Percentiles rank a stretch among this genome's conserved stretches.
Conservation (phyloP, 495 filamentous ascomycete species). For the Penicillium chermesinum region DNA sequence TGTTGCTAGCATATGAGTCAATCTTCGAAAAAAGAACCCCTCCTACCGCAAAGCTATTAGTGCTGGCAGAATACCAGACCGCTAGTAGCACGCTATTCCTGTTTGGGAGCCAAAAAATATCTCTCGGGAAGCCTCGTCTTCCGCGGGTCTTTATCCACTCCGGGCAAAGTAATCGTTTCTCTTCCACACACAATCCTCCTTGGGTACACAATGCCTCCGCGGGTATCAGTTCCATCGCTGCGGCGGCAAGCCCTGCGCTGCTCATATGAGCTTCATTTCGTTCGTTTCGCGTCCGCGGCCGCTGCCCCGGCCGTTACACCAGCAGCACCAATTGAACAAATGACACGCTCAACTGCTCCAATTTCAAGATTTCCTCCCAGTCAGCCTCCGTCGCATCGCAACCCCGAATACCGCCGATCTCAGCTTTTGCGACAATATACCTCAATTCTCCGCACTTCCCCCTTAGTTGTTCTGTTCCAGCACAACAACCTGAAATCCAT, state of each 20-base stretch:
- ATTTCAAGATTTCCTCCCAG: constrained; percentile 57
- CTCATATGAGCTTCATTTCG: constrained; percentile 31
- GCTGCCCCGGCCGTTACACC: constrained; percentile 46
- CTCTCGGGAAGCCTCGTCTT: constrained; percentile 13
- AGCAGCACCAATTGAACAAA: constrained; percentile 45
- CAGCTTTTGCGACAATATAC: constrained; percentile 92
- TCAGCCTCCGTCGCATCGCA: constrained; percentile 84
- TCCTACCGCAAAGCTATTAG: constrained; percentile 7
- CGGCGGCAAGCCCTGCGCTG: constrained; percentile 31
- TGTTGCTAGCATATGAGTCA: not conserved
- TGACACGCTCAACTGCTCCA: constrained; percentile 48
- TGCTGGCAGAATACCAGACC: constrained; percentile 18
- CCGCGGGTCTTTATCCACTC: constrained; percentile 14
- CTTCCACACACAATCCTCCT: not conserved
- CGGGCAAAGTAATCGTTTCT: constrained; percentile 11
- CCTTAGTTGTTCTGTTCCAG: constrained; percentile 88
- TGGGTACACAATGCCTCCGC: constrained; percentile 41
- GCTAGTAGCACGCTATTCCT: constrained; percentile 11
- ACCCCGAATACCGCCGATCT: constrained; percentile 83
- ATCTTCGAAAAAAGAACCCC: constrained; percentile 13
- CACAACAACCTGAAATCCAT: constrained; percentile 88
- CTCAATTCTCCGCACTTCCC: constrained; percentile 82
- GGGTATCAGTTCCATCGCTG: constrained; percentile 36
- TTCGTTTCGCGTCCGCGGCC: constrained; percentile 31
- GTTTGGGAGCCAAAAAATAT: constrained; percentile 26